Evolutionary conservation across 805 yeast species (phyloP), one percentile per base, ranked within the genome.

Genomic region (Cyberlindnera subsufficiens): DNA sequence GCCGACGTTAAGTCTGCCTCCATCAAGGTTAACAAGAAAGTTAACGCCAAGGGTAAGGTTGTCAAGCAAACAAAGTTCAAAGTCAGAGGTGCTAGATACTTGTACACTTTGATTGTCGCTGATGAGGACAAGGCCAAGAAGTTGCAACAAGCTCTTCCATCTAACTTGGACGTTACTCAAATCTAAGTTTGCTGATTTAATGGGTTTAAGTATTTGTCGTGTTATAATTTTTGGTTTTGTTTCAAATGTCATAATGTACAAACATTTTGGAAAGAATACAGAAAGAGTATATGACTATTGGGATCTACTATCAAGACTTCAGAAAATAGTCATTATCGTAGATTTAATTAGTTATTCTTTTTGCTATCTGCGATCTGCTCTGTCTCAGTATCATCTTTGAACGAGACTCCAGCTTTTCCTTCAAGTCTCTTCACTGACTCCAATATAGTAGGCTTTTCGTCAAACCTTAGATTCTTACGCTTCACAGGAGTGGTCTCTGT

Each of bases 81-180:
- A 86, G 87, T 93, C 67, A 89, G 98, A 82, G 96, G 97, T 72
- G 66, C 96, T 55, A 88, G 78, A 72, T 72, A 86, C 79, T 82
- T 88, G 68, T 93, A 93, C 86, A 93, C 99, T 62, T 79, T 91
- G 73, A 86, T 86, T 61, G 91, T 93, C 66, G 80, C 85, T 77
- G 98, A 93, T 72, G 85, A 88, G 66, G 84, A 87, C 72, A 90
- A 89, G 82, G 98, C 98, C 65, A 82, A 86, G 84, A 93, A 93
- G 80, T 81, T 93, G 76, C 82, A 86, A 68, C 96, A 90, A 79
- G 86, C 98, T 66, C 80, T 93, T 66, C 97, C 98, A 72, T 96
- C 99, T 70, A 79, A 86, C 64, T 79, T 86, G 72, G 78, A 80
- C 69, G 82, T 83, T 68, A 78, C 69, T 65, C 64, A 62, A 54